Evolutionary conservation across 305 asterid species (phyloP), one percentile per base, ranked within the genome.

Genomic region (Solanum hybrid): DNA sequence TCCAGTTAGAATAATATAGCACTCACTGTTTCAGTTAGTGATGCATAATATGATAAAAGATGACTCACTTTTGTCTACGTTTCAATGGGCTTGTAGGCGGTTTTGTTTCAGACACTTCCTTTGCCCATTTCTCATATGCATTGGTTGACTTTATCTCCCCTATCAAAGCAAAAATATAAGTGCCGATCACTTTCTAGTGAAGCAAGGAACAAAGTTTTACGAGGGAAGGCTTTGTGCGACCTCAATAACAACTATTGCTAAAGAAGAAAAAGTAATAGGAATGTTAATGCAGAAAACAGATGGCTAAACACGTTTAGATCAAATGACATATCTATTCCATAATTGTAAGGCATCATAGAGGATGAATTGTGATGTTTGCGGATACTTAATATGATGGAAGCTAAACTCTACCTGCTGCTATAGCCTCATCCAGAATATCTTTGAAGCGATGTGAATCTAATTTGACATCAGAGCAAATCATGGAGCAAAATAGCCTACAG

Each of bases 381-480:
- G 38, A 42, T 42, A n/a, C 72, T 16, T 82, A 64, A 42, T 27
- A 82, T 17, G 75, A 84, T 24, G 12, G 31, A 46, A 82, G 40
- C 22, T 32, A 78, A 88, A 64, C 87, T 77, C 13, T 73, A 96
- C 99, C 98, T 89, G 92, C 93, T 90, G 94, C 92, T 89, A 96
- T 91, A 75, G 96, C 97, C 93, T 93, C 97, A 32, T 96, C 98
- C 89, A 96, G 93, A 79, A 93, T 90, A 93, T 95, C 98, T 94
- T 94, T 96, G 94, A 94, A 96, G 90, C 99, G 95, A 88, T 96
- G 98, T 81, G 98, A 95, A 92, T 96, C 99, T 87, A 96, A 91
- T 93, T 93, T 90, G 31, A 94, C 66, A 90, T 95, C 97, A 29
- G 99, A 96, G 95, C 99, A 96, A 88, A 95, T 91, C 98, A 96